phyloP scores from a whole-genome alignment of 1,139 yeast genomes.

The Yueomyces sp. region DNA sequence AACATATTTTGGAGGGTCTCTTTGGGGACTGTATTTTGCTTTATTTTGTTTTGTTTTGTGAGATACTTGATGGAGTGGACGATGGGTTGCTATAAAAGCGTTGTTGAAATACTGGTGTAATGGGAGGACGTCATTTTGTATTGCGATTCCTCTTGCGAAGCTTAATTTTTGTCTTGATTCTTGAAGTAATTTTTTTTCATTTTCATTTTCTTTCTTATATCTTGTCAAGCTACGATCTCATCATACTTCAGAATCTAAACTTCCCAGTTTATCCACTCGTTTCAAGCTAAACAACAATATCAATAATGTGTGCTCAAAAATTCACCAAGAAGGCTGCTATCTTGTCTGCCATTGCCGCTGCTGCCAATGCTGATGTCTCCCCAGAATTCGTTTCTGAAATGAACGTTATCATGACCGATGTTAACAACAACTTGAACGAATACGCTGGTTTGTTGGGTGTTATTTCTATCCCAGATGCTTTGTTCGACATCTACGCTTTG shows the following conservation, averaged over 20 bases:
- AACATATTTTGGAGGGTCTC: too few species aligned
- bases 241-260: not conserved
- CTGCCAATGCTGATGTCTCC: constrained; percentile 3
- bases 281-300: not conserved
- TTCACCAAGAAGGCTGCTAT: constrained; percentile 4
- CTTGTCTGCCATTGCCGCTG: constrained; percentile 7
- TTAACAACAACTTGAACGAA: constrained; percentile 4
- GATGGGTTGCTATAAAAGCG: too few species aligned
- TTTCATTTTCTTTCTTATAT: not conserved
- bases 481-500: constrained; percentile 24
- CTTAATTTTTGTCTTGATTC: too few species aligned
- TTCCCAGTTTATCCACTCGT: not conserved
- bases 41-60: too few species aligned
- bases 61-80: too few species aligned
- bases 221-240: not conserved
- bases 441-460: constrained; percentile 7
- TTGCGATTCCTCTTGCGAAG: not conserved
- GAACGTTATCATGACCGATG: constrained; percentile 8
- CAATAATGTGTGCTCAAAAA: not conserved
- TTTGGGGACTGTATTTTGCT: too few species aligned
- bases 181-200: not conserved
- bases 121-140: not conserved
- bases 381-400: constrained; percentile 4
- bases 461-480: constrained; percentile 17
- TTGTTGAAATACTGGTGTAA: not conserved